phyloP scores from a whole-genome alignment of 2,329 filamentous ascomycete genomes.

The Cladorrhinum sp. region DNA sequence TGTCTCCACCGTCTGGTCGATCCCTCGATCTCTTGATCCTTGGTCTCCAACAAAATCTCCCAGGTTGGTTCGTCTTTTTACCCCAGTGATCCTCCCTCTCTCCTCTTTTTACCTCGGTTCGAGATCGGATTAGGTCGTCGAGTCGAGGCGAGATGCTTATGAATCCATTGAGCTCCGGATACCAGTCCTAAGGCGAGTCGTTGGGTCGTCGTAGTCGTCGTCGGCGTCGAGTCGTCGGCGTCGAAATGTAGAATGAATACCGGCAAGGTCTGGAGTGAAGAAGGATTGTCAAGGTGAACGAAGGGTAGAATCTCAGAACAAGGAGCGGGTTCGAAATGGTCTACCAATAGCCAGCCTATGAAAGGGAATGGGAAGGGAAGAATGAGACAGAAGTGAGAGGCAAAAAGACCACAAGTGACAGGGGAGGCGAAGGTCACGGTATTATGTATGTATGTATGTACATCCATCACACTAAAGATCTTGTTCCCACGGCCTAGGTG shows the following conservation, averaged over 20 bases:
- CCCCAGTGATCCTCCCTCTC: not conserved
- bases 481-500: constrained; percentile 4
- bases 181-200: constrained; percentile 3
- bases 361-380: constrained; percentile 11
- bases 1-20: not conserved
- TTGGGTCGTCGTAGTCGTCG: not conserved
- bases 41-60: not conserved
- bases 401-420: constrained; percentile 2
- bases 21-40: not conserved
- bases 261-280: constrained; percentile 2
- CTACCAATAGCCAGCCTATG: constrained; percentile 2
- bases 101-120: not conserved
- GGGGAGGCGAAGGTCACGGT: not conserved
- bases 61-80: not conserved
- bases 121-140: not conserved
- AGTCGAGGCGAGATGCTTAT: constrained; percentile 1
- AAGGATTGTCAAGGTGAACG: constrained; percentile 13
- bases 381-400: constrained; percentile 6
- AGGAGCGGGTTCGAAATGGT: constrained; percentile 23
- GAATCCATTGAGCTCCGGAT: constrained; percentile 18
- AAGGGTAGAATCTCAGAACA: constrained; percentile 20
- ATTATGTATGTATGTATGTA: constrained; percentile 23
- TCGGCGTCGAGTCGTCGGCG: not conserved
- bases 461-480: constrained; percentile 19
- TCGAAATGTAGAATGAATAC: not conserved